Evolutionary conservation across 1,284 basidiomycete species (phyloP).

Genomic region (Takashimella koratensis): DNA sequence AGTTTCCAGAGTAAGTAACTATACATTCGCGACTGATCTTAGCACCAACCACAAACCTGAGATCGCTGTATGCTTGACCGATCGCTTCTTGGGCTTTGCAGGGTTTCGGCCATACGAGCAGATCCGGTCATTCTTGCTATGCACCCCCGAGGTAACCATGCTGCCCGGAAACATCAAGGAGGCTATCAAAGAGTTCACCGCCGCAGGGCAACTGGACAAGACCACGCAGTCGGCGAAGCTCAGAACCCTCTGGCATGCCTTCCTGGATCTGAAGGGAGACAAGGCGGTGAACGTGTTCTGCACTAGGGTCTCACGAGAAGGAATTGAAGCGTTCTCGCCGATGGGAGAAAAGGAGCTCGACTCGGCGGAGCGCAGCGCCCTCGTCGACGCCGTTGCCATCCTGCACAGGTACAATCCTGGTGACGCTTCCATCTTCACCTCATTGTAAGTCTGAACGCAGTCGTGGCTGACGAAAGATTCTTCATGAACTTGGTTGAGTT

Average conservation of each 20-base stretch:
- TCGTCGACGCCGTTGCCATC: slow-evolving; percentile 23
- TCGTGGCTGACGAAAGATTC: slow-evolving; percentile 17
- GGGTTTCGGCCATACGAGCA: no score
- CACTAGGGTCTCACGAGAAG: slow-evolving; percentile 22
- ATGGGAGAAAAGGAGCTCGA: slow-evolving; percentile 10
- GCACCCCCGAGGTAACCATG: no score
- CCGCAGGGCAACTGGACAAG: no score
- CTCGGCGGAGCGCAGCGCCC: slow-evolving; percentile 20
- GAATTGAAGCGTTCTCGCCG: slow-evolving; percentile 13
- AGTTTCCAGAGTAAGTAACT: no score
- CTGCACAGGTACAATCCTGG: slow-evolving; percentile 29
- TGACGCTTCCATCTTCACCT: slow-evolving; percentile 29
- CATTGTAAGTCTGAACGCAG: slow-evolving; percentile 19
- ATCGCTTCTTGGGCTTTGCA: no score
- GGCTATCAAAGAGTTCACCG: no score
- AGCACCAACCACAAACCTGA: no score
- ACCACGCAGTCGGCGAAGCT: no score
- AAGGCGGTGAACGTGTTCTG: slow-evolving; percentile 17
- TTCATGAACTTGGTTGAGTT: slow-evolving; percentile 41
- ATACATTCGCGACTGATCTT: no score
- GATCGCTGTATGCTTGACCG: no score
- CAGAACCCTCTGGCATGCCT: slow-evolving; percentile 18
- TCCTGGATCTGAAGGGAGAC: slow-evolving; percentile 14
- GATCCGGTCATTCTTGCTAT: no score
- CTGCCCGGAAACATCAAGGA: no score